Conservation (phyloP, 352 stramenopile species). For the Phytopythium boreale region DNA sequence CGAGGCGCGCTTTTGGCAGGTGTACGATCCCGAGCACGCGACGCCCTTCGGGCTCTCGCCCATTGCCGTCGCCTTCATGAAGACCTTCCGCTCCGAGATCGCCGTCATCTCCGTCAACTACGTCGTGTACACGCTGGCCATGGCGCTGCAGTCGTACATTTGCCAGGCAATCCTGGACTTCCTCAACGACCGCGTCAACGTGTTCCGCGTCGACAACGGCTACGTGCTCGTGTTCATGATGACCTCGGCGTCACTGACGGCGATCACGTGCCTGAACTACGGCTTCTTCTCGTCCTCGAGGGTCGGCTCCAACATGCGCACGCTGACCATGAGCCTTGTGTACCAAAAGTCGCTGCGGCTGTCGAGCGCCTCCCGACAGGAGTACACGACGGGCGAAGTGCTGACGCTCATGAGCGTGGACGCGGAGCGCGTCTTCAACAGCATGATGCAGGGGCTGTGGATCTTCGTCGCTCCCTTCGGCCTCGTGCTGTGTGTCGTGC, state of each 20-base stretch:
- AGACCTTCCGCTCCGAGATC: slow-evolving; percentile 12
- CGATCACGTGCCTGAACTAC: slow-evolving; percentile 30
- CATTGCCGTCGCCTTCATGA: slow-evolving; percentile 12
- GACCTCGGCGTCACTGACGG: slow-evolving; percentile 14
- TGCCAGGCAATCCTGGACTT: slow-evolving; percentile 17
- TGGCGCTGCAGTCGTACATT: slow-evolving; percentile 19
- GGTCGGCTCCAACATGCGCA: slow-evolving; percentile 30
- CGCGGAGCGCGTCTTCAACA: slow-evolving; percentile 35
- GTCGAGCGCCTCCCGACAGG: slow-evolving; percentile 32
- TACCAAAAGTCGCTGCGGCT: slow-evolving; percentile 55
- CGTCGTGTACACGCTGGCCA: slow-evolving; percentile 17
- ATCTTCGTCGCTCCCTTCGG: slow-evolving; percentile 9
- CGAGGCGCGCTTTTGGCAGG: slow-evolving; percentile 4
- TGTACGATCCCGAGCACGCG: slow-evolving; percentile 4
- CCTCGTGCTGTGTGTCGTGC: neutral
- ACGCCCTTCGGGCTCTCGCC: slow-evolving; percentile 15
- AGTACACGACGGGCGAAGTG: slow-evolving; percentile 35
- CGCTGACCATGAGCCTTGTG: slow-evolving; percentile 37
- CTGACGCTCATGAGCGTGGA: slow-evolving; percentile 41
- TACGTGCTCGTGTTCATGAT: slow-evolving; percentile 16
- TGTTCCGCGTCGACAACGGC: slow-evolving; percentile 15
- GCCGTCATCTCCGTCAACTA: slow-evolving; percentile 11
- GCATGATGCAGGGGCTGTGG: slow-evolving; percentile 23
- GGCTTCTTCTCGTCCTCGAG: slow-evolving; percentile 31
- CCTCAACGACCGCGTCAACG: slow-evolving; percentile 11